Evolutionary conservation across 768 basidiomycete genomes (phyloP).

Genomic region (Boletus rex-veris): DNA sequence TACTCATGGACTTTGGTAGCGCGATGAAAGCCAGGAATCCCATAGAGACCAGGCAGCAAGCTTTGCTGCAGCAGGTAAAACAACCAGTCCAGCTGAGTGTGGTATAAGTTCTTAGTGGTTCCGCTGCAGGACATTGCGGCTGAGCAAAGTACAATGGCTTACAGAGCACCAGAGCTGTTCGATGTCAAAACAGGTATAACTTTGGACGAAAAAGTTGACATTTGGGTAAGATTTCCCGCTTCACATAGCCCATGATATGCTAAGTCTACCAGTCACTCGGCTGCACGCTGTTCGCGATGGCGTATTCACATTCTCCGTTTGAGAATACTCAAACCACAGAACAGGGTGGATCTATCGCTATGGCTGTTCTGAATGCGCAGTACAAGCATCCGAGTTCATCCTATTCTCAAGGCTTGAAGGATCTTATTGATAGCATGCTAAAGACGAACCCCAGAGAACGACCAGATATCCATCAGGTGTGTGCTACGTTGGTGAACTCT

Average conservation of each 20-base stretch:
- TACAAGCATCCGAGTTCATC: conserved; percentile 85
- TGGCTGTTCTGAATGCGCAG: conserved; percentile 93
- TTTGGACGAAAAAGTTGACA: conserved; percentile 93
- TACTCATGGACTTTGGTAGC: conserved; percentile 99
- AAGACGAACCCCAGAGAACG: conserved; percentile 78
- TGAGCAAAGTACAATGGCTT: conserved; percentile 98
- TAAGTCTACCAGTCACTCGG: conserved; percentile 74
- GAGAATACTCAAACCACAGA: conserved; percentile 89
- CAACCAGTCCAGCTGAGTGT: background rate
- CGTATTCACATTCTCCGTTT: conserved; percentile 95
- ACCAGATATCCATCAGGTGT: conserved; percentile 86
- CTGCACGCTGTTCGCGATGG: conserved; percentile 91
- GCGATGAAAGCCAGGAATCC: conserved; percentile 80
- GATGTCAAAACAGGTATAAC: conserved; percentile 90
- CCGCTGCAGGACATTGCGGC: conserved; percentile 81
- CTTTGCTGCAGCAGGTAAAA: conserved; percentile 82
- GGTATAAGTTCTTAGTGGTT: background rate
- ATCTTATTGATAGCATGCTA: conserved; percentile 82
- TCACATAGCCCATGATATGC: background rate
- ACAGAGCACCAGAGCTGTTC: conserved; percentile 95
- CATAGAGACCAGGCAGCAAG: conserved; percentile 80
- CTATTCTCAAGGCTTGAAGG: conserved; percentile 82
- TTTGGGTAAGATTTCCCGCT: conserved; percentile 64
- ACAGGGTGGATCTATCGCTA: conserved; percentile 94
- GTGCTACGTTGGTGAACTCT: conserved; percentile 1